Evolutionary conservation across 768 basidiomycete species (phyloP), one percentile per base, ranked within the genome.

Genomic region (Agrocybe pediades): DNA sequence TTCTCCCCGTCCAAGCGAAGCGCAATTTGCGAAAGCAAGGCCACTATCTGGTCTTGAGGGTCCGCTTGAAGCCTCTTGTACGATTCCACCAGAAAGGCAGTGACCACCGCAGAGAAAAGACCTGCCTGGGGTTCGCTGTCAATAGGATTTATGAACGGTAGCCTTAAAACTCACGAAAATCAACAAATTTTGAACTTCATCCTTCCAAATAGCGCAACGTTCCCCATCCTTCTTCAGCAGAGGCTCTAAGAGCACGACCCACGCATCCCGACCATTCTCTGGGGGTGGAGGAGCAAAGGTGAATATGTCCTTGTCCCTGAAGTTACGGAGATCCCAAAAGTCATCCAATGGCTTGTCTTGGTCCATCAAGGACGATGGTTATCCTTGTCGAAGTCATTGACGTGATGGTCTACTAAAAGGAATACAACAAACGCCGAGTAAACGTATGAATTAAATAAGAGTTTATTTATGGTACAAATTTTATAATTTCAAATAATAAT

Each of bases 51-150:
- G n/a, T 29, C 42, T 23, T 43, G 39, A 16, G 56, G 46, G 46
- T 62, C 59, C 16, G 23, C 36, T 48, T 62, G 45, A 7, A 64
- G 51, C 16, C 20, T 36, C 39, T 49, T 42, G 25, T 61, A 62
- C 9, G 47, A 48, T 36, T 48, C 30, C 2, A 48, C n/a, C 13
- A 48, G 9, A 48, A 48, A 48, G 2, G 30, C 57, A 9, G 63
- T 62, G 9, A 59, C 51, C 2, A 62, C 57, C 1, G 59, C 59
- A 3, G 63, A 65, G 29, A 62, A 65, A 2, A 65, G 56, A 24
- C 47, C 47, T 29, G 63, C 59, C 63, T 65, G 20, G 23, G 21
- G 21, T 20, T 27, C 21, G 21, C 6, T 17, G 19, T 19, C 8
- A 36, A 39, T 20, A 40, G 19, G 13, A 17, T 3, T 16, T 20